A percentile compares a stretch with the other conserved stretches of the same genome.
phyloP scores from a whole-genome alignment of 768 basidiomycete species.

The Botryobasidium botryosum region DNA sequence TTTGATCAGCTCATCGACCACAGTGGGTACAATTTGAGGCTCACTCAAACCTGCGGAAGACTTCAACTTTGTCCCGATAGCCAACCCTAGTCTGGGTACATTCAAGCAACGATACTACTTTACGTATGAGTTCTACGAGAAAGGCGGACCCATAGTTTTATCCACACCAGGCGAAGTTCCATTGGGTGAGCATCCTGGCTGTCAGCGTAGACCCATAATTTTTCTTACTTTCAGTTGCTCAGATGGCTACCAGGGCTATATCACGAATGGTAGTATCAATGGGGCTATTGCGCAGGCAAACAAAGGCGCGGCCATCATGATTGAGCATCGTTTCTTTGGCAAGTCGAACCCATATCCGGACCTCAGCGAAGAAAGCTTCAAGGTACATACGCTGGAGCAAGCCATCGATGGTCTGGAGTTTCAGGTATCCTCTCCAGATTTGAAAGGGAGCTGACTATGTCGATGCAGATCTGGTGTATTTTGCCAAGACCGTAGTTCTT shows the following conservation, averaged over 20 bases:
- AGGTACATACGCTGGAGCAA: conserved; percentile 3
- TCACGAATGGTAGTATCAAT: conserved; percentile 2
- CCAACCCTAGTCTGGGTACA: conserved; percentile 9
- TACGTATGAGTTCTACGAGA: conserved; percentile 7
- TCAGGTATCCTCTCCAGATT: too few species aligned
- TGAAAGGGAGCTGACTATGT: too few species aligned
- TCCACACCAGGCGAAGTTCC: conserved; percentile 1
- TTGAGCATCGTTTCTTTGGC: conserved; percentile 6
- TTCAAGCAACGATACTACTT: conserved; percentile 12
- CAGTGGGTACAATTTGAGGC: too few species aligned
- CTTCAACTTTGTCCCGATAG: too few species aligned
- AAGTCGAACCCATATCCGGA: conserved; percentile 3
- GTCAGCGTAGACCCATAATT: not conserved
- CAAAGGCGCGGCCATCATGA: conserved; percentile 4
- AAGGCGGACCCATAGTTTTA: conserved; percentile 6
- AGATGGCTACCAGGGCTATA: conserved; percentile 2
- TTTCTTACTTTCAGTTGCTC: not conserved
- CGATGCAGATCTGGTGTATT: conserved; percentile 5
- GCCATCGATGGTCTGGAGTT: too few species aligned
- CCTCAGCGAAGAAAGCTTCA: too few species aligned
- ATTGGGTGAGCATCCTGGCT: not conserved
- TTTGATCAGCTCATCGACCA: too few species aligned
- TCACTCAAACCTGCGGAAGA: too few species aligned
- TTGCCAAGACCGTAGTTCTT: too few species aligned
- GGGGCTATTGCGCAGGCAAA: conserved; percentile 6